Conservation (phyloP, 192 early-diverging fungal species). For the Coemansia sp. region DNA sequence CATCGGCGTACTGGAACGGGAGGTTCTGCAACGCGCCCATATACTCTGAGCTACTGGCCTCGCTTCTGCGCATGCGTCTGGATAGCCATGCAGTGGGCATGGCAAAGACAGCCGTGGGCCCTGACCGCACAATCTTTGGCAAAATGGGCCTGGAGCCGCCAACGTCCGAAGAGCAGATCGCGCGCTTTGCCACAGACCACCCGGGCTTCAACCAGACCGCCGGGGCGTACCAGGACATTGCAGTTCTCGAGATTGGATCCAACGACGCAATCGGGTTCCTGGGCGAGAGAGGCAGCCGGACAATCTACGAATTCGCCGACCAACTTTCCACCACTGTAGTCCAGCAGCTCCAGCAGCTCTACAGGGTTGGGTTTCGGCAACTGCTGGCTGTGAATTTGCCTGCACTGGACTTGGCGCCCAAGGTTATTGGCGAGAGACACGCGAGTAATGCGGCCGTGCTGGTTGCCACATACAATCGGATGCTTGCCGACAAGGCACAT, state of each 20-base stretch:
- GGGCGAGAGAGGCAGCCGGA: slow-evolving; percentile 9
- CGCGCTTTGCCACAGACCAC: slow-evolving; percentile 1
- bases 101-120: slow-evolving; percentile 10
- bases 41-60: slow-evolving; percentile 28
- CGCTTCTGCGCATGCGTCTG: slow-evolving; percentile 5
- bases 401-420: slow-evolving; percentile 21
- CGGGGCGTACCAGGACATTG: slow-evolving; percentile 1
- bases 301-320: slow-evolving; percentile 19
- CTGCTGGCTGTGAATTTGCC: slow-evolving; percentile 30
- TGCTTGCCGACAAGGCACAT: slow-evolving; percentile 7
- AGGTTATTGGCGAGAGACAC: slow-evolving; percentile 13
- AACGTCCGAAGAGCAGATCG: slow-evolving; percentile 21
- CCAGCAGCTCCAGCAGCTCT: slow-evolving; percentile 15
- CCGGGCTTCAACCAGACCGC: not conserved
- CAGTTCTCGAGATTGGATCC: slow-evolving; percentile 25
- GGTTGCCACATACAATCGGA: slow-evolving; percentile 18
- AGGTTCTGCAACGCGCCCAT: slow-evolving; percentile 37
- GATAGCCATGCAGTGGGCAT: slow-evolving; percentile 25
- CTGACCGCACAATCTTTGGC: slow-evolving; percentile 2
- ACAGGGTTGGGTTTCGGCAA: slow-evolving; percentile 13
- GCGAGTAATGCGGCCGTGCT: slow-evolving; percentile 1
- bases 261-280: slow-evolving; percentile 22
- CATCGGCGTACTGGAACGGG: slow-evolving; percentile 34
- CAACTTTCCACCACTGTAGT: slow-evolving; percentile 17
- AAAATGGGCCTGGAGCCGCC: slow-evolving; percentile 23